Evolutionary conservation across 805 yeast genomes (phyloP).

Genomic region (Hanseniaspora mollemarum): DNA sequence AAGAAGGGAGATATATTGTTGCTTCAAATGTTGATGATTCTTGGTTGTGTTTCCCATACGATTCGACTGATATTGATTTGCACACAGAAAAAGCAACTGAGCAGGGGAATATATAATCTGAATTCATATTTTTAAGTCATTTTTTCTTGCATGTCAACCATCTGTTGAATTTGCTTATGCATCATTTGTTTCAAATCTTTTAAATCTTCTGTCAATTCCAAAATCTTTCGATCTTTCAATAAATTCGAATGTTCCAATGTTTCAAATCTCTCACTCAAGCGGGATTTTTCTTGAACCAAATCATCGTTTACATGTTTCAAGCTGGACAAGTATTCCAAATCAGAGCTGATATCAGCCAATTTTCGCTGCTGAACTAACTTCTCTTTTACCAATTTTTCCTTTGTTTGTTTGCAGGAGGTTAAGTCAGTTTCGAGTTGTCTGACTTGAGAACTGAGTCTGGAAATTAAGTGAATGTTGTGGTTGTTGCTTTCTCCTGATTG

Average conservation of each 20-base stretch:
- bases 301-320: slow-evolving; percentile 29
- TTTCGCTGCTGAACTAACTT: slow-evolving; percentile 61
- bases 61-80: slow-evolving; percentile 64
- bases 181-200: slow-evolving; percentile 77
- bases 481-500: not conserved
- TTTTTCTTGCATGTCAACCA: slow-evolving; percentile 50
- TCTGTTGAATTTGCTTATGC: slow-evolving; percentile 73
- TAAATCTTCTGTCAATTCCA: slow-evolving; percentile 80
- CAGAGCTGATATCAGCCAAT: slow-evolving; percentile 46
- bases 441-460: slow-evolving; percentile 64
- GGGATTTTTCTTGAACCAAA: slow-evolving; percentile 29
- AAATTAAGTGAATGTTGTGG: slow-evolving; percentile 44
- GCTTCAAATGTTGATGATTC: slow-evolving; percentile 64
- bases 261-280: slow-evolving; percentile 36
- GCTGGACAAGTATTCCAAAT: slow-evolving; percentile 36
- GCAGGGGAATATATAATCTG: slow-evolving; percentile 48
- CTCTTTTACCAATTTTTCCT: slow-evolving; percentile 40
- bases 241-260: slow-evolving; percentile 61
- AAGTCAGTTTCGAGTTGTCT: slow-evolving; percentile 74
- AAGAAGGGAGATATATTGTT: slow-evolving; percentile 54
- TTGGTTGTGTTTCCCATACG: slow-evolving; percentile 92
- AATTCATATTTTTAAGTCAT: not conserved
- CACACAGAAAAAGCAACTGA: slow-evolving; percentile 54
- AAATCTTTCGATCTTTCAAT: slow-evolving; percentile 75
- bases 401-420: slow-evolving; percentile 50